Evolutionary conservation across 2,329 filamentous ascomycete genomes (phyloP).

Genomic region (Aspergillus sp.): DNA sequence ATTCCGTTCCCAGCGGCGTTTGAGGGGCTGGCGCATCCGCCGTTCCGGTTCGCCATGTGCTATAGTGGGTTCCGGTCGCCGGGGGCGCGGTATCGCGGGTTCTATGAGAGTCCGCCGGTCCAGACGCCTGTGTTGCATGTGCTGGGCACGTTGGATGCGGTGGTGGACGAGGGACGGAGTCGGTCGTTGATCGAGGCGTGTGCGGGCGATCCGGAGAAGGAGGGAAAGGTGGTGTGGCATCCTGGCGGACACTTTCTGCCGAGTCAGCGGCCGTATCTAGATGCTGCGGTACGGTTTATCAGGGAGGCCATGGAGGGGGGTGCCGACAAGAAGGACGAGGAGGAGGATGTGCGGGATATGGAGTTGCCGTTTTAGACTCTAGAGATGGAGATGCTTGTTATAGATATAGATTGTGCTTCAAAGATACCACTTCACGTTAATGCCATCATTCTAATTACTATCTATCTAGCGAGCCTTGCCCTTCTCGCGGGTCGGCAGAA

Average conservation of each 20-base stretch:
- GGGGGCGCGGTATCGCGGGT: conserved; percentile 60
- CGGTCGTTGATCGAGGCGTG: conserved; percentile 65
- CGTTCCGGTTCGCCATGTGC: conserved; percentile 67
- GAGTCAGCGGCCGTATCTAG: conserved; percentile 74
- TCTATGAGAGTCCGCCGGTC: conserved; percentile 70
- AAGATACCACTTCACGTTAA: background rate
- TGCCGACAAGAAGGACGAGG: conserved; percentile 46
- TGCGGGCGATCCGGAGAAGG: conserved; percentile 50
- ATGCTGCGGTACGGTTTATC: conserved; percentile 72
- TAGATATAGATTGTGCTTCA: background rate
- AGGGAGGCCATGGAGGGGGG: conserved; percentile 47
- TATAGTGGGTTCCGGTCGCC: conserved; percentile 76
- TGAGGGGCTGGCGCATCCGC: conserved; percentile 46
- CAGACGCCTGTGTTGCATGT: conserved; percentile 77
- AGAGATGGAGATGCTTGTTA: conserved; percentile 5
- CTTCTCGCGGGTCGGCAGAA: conserved; percentile 62
- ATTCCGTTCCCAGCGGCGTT: conserved; percentile 54
- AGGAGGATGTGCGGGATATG: conserved; percentile 64
- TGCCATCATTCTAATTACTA: too few species aligned
- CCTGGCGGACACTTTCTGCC: conserved; percentile 91
- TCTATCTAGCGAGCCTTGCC: conserved; percentile 32
- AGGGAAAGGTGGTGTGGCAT: conserved; percentile 62
- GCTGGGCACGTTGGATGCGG: conserved; percentile 78
- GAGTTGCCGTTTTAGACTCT: conserved; percentile 57
- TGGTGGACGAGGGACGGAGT: conserved; percentile 76